phyloP scores from a whole-genome alignment of 768 basidiomycete genomes.

The Phanerochaete carnosa region DNA sequence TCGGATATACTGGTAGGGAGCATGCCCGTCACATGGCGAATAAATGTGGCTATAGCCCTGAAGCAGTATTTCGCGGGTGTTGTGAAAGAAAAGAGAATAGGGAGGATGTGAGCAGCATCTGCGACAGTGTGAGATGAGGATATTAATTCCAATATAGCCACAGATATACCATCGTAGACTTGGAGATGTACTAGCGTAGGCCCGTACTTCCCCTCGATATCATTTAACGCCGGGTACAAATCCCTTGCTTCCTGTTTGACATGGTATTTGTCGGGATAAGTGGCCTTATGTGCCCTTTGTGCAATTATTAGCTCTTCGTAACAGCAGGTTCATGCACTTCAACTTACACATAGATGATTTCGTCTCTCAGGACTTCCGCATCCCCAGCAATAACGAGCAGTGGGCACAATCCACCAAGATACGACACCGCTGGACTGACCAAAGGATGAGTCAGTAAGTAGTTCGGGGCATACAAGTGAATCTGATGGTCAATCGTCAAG shows the following conservation, averaged over 20 bases:
- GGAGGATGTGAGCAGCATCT: conserved; percentile 74
- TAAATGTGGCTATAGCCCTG: conserved; percentile 71
- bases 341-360: conserved; percentile 80
- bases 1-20: conserved; percentile 15
- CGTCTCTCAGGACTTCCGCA: conserved; percentile 89
- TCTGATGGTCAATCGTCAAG: conserved; percentile 58
- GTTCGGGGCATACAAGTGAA: conserved; percentile 88
- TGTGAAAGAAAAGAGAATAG: conserved; percentile 71
- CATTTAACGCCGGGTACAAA: conserved; percentile 55
- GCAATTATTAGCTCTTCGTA: neutral
- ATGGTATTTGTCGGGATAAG: conserved; percentile 70
- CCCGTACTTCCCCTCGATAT: conserved; percentile 48
- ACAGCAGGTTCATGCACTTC: neutral
- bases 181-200: conserved; percentile 88
- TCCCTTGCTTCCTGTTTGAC: conserved; percentile 39
- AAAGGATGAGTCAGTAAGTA: conserved; percentile 74
- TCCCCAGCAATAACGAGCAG: conserved; percentile 82
- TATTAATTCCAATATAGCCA: neutral
- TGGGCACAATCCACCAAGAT: conserved; percentile 90
- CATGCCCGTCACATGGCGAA: conserved; percentile 60
- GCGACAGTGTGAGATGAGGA: neutral
- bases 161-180: conserved; percentile 76
- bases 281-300: conserved; percentile 87
- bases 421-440: conserved; percentile 75
- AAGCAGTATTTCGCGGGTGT: conserved; percentile 80